Evolutionary conservation across 441 rosid species (phyloP), one percentile per base, ranked within the genome.

Genomic region (Syzygium syzygioides): DNA sequence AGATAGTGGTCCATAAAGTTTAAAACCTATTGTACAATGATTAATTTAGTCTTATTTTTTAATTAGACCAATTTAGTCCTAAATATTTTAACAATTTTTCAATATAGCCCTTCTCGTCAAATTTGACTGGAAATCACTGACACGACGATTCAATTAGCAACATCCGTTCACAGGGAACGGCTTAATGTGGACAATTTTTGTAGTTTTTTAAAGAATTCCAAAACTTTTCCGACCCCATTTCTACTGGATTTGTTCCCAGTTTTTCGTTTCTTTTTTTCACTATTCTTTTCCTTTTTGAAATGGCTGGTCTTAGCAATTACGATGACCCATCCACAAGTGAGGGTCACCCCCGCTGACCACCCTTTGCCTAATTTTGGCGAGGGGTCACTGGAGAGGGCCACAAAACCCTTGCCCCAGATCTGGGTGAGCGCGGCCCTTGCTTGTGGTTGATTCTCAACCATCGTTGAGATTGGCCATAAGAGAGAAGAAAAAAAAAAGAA

Each of bases 321-420:
- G 41, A 64, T 0, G 23, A 30, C 10, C 2, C 1, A 0, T 0
- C 0, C 76, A 30, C 0, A 0, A 0, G 41, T 64, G 76, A 30
- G 6, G 23, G 76, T 34, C 23, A 30, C 37, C 76, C 76, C 17
- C 13, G 2, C 0, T 0, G 3, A 32, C 4, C 9, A 9, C 13
- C 34, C 0, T 5, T 66, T 66, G 19, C 76, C 23, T 66, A 30
- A 30, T 30, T 32, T 0, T 30, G 0, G 23, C 25, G 0, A 66
- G 0, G 23, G 2, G 37, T 2, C 23, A 66, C 1, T 0, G 2
- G 5, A 0, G 3, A 64, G 23, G 76, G 41, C 41, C 76, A 30
- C 1, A 6, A 30, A 30, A 17, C 19, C 41, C 1, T 64, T 0
- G 0, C 76, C 20, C 20, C 23, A 17, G 2, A 64, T 30, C 0